phyloP scores from a whole-genome alignment of 805 yeast species.

The Debaryomyces hansenii region DNA sequence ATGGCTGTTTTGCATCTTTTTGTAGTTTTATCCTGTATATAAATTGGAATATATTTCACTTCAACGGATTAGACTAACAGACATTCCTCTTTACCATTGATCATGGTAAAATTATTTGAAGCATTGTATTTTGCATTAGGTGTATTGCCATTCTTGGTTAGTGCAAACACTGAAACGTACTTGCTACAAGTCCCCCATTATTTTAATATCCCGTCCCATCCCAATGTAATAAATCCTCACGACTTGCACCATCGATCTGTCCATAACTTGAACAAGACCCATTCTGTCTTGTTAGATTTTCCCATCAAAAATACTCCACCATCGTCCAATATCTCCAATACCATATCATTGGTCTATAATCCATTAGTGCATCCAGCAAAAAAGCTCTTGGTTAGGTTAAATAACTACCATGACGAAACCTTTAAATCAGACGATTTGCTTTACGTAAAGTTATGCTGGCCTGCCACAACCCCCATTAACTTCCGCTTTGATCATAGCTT shows the following conservation, averaged over 20 bases:
- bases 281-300: slow-evolving; percentile 19
- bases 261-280: slow-evolving; percentile 18
- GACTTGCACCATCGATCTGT: background rate
- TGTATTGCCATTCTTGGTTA: background rate
- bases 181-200: slow-evolving; percentile 32
- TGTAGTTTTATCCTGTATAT: background rate
- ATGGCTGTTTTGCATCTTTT: background rate
- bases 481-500: slow-evolving; percentile 24
- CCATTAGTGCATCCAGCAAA: slow-evolving; percentile 7
- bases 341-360: slow-evolving; percentile 8
- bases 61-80: too few species aligned
- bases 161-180: slow-evolving; percentile 41
- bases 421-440: slow-evolving; percentile 25
- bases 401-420: slow-evolving; percentile 30
- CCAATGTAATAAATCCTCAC: background rate
- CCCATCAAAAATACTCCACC: slow-evolving; percentile 21
- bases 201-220: slow-evolving; percentile 29
- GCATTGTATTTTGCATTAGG: background rate
- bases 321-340: background rate
- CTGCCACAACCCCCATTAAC: slow-evolving; percentile 29
- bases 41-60: background rate
- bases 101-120: background rate
- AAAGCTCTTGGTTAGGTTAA: slow-evolving; percentile 27
- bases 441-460: slow-evolving; percentile 37
- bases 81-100: background rate